A percentile compares a stretch with the other conserved stretches of the same genome.
These are phyloP conservation scores for Suillus luteus DNA, from an alignment of 768 basidiomycete genomes.

Conservation along the genomic window DNA sequence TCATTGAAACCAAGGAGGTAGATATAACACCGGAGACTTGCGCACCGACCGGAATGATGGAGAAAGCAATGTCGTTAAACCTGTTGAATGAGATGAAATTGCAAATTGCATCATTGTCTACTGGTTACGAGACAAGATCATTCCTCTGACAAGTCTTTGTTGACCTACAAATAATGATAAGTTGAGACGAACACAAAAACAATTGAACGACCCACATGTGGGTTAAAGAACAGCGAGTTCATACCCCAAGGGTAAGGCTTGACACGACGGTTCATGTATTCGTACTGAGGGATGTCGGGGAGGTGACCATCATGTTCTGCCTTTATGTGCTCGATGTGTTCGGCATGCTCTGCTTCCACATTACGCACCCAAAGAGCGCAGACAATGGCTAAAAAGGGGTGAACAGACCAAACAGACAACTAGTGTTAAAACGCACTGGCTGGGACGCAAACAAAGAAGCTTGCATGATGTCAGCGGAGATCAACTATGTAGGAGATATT, in stretches of 20 bases:
- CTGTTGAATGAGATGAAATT: neutral
- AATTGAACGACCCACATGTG: conserved; percentile 50
- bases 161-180: conserved; percentile 42
- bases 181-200: conserved; percentile 10
- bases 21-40: neutral
- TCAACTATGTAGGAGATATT: neutral
- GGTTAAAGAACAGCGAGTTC: conserved; percentile 84
- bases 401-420: conserved; percentile 19
- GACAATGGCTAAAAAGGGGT: conserved; percentile 21
- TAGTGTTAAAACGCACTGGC: conserved; percentile 52
- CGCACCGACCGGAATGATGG: no score
- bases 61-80: no score
- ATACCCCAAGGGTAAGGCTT: conserved; percentile 87
- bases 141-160: conserved; percentile 59
- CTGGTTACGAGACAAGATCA: conserved; percentile 1
- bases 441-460: conserved; percentile 76
- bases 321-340: conserved; percentile 70
- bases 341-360: conserved; percentile 63
- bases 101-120: conserved; percentile 2
- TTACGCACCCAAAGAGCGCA: conserved; percentile 49
- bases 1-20: neutral
- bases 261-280: conserved; percentile 72
- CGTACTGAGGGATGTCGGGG: conserved; percentile 69
- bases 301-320: conserved; percentile 72
- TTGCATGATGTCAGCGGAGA: conserved; percentile 28